Conservation (phyloP, 2,329 filamentous ascomycete genomes). For the Bipolaris gigantea region DNA sequence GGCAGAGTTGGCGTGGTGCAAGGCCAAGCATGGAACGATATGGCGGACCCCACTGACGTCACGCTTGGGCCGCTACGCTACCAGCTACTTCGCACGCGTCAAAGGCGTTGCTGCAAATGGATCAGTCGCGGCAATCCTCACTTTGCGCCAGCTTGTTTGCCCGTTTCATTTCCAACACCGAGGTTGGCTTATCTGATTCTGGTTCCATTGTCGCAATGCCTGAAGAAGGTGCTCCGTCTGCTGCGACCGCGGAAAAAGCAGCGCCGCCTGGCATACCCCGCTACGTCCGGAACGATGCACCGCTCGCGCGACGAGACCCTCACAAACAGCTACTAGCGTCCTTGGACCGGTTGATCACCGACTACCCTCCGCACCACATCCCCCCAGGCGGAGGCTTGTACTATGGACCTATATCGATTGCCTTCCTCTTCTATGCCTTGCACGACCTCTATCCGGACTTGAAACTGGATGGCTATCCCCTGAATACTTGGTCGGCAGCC, state of each 20-base stretch:
- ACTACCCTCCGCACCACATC: slow-evolving; percentile 51
- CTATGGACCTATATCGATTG: slow-evolving; percentile 54
- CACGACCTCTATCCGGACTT: slow-evolving; percentile 54
- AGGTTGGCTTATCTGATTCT: slow-evolving; percentile 1
- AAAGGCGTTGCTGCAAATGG: slow-evolving; percentile 1
- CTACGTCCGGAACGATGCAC: slow-evolving; percentile 48
- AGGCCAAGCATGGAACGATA: not conserved
- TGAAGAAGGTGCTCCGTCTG: slow-evolving; percentile 25
- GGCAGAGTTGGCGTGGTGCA: not conserved
- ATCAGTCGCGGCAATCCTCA: slow-evolving; percentile 7
- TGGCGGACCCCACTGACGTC: slow-evolving; percentile 20
- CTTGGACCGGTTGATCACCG: slow-evolving; percentile 52
- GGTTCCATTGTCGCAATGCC: slow-evolving; percentile 25
- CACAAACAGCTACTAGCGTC: slow-evolving; percentile 56
- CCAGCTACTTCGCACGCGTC: not conserved
- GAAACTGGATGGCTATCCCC: slow-evolving; percentile 49
- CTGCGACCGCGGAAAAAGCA: slow-evolving; percentile 20
- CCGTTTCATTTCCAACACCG: slow-evolving; percentile 1
- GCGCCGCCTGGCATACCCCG: slow-evolving; percentile 41
- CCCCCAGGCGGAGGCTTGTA: slow-evolving; percentile 54
- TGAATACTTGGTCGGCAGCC: slow-evolving; percentile 54
- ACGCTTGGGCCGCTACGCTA: slow-evolving; percentile 10
- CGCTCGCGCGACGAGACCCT: slow-evolving; percentile 47
- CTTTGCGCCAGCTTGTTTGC: slow-evolving; percentile 5
- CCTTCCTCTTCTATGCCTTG: slow-evolving; percentile 55